phyloP scores from a whole-genome alignment of 2,329 filamentous ascomycete genomes.

The Penicillium sp. region DNA sequence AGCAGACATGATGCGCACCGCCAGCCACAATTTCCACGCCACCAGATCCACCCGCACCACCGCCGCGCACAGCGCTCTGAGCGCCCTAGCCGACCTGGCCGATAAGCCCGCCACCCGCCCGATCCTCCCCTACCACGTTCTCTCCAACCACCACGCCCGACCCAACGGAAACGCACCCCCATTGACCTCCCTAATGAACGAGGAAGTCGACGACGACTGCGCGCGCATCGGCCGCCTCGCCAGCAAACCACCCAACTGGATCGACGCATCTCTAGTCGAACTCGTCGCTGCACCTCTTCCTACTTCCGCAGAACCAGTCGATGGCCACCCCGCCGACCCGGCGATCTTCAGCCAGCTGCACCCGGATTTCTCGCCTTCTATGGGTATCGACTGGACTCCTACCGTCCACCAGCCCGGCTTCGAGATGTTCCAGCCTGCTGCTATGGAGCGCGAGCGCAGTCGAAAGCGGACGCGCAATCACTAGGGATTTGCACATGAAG shows the following conservation, averaged over 20 bases:
- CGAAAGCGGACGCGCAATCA: constrained; percentile 26
- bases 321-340: constrained; percentile 35
- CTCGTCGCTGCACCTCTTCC: constrained; percentile 38
- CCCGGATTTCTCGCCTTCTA: constrained; percentile 45
- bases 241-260: constrained; percentile 40
- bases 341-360: constrained; percentile 43
- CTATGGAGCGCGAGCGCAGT: constrained; percentile 26
- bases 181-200: constrained; percentile 45
- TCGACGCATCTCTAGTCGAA: constrained; percentile 45
- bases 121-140: constrained; percentile 48
- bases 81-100: constrained; percentile 57
- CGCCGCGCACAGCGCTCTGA: constrained; percentile 52
- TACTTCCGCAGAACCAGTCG: constrained; percentile 24
- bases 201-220: constrained; percentile 50
- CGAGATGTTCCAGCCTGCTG: constrained; percentile 29
- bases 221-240: constrained; percentile 43
- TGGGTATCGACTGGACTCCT: constrained; percentile 47
- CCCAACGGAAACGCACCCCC: constrained; percentile 47
- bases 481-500: constrained; percentile 5
- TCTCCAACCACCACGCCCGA: constrained; percentile 48
- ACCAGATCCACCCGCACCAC: constrained; percentile 55
- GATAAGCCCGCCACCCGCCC: constrained; percentile 49
- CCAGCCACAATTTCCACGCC: constrained; percentile 57
- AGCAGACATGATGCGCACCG: constrained; percentile 61
- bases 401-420: constrained; percentile 23